Base-by-base conservation (phyloP, 352 stramenopile species). In the Phytopythium sindhum region DNA sequence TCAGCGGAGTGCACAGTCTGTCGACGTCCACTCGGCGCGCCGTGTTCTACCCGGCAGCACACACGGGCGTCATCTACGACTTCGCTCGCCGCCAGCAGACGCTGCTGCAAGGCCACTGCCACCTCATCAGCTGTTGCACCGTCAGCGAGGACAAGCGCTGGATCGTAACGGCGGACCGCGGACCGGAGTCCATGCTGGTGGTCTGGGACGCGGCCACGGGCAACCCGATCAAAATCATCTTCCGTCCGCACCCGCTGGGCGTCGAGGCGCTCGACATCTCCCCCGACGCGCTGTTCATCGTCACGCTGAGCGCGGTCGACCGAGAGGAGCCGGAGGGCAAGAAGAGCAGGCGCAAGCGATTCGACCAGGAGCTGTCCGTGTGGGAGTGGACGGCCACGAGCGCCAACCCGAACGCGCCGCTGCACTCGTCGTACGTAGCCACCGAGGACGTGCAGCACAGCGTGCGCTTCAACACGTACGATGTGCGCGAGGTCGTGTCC, bases 61-160 rank as follows among this genome's bases (percentile, higher is more conserved):
- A 98, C 73, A 96, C 89, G 1, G 93, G 93, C 41, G 79, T 98
- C 48, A 93, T 98, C 63, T 98, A 97, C 67, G 90, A 98, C 80
- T 97, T 95, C 45, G 80, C 83, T 11, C 73, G 81, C 39, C 81
- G 91, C 6, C 90, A 82, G 56, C 92, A 98, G 66, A 77, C 69
- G 54, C 75, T 98, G 26, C 73, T 98, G 9, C 93, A 98, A 70
- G 89, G 87, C 4, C 91, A 97, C 69, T 98, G 90, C 63, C 95
- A 98, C 50, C 78, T 86, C 17, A 98, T 98, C 72, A 90, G 77
- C 10, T 90, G 82, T 67, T 96, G 86, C 59, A 83, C 81, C 28
- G 89, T 98, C 24, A 97, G 88, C 66, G 78, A 94, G 35, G 90
- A 97, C 77, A 98, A 98, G 74, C 86, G 89, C 24, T 98, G 88